A percentile compares a stretch with the other conserved stretches of the same genome.
Conservation (phyloP, 2,329 filamentous ascomycete species). For the Botryotinia calthae region DNA sequence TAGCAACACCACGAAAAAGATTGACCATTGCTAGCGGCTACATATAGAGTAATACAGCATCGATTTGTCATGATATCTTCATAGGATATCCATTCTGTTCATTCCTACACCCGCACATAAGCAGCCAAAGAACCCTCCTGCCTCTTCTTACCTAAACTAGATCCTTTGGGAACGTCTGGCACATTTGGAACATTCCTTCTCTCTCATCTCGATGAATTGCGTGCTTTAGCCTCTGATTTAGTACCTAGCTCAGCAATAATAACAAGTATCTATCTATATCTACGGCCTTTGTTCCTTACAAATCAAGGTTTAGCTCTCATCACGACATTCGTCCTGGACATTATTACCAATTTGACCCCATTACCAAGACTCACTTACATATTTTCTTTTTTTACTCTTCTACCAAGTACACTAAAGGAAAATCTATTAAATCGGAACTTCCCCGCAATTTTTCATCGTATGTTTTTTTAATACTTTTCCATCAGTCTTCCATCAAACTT, state of each 20-base stretch:
- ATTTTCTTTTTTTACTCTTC: background rate
- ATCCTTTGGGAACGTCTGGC: background rate
- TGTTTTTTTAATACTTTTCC: background rate
- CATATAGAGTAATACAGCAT: background rate
- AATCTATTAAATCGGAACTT: background rate
- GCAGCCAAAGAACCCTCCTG: background rate
- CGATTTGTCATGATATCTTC: background rate
- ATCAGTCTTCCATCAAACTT: background rate
- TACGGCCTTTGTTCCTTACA: conserved; percentile 1
- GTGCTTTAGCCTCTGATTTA: background rate
- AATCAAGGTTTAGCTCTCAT: conserved; percentile 2
- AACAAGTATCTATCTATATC: background rate
- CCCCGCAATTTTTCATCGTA: background rate
- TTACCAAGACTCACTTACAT: conserved; percentile 8
- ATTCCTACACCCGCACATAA: background rate
- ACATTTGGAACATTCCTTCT: background rate
- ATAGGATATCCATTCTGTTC: background rate
- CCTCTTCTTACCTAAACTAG: background rate
- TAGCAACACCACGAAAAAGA: background rate
- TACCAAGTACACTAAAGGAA: background rate
- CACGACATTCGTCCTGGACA: background rate
- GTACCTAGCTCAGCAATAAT: background rate
- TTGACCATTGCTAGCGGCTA: background rate
- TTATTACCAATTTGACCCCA: conserved; percentile 15
- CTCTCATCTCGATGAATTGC: background rate